Evolutionary conservation across 805 yeast genomes (phyloP).

Genomic region (Yamadazyma endophytica): DNA sequence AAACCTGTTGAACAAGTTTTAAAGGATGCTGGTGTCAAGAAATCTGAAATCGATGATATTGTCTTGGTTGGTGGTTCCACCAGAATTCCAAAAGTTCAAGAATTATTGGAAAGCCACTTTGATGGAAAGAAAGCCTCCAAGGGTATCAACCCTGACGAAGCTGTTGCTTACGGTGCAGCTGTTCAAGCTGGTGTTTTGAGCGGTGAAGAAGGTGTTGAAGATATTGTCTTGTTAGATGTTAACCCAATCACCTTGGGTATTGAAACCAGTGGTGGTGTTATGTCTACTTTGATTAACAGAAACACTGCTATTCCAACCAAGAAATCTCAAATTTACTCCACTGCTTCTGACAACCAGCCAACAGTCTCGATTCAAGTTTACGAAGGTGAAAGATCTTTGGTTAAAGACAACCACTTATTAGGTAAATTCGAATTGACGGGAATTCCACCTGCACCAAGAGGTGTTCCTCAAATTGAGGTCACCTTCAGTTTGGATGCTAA

Average conservation of each 20-base stretch:
- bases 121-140: conserved; percentile 55
- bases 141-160: conserved; percentile 49
- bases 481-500: conserved; percentile 99
- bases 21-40: conserved; percentile 42
- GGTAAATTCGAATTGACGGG: conserved; percentile 99
- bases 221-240: conserved; percentile 92
- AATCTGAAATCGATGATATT: conserved; percentile 43
- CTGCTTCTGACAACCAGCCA: conserved; percentile 98
- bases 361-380: conserved; percentile 98
- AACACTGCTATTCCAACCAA: conserved; percentile 99
- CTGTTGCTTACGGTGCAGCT: conserved; percentile 72
- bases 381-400: conserved; percentile 99
- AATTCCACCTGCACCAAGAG: conserved; percentile 98
- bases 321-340: conserved; percentile 98
- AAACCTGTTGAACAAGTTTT: conserved; percentile 46
- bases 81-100: conserved; percentile 48
- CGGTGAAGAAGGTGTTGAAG: conserved; percentile 95
- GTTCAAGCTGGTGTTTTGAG: conserved; percentile 98
- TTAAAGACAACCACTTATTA: conserved; percentile 92
- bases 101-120: conserved; percentile 42
- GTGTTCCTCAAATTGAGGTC: conserved; percentile 99
- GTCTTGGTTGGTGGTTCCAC: conserved; percentile 49
- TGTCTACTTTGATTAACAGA: conserved; percentile 98
- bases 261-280: conserved; percentile 99
- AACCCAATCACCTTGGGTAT: conserved; percentile 98